Evolutionary conservation across 495 filamentous ascomycete species (phyloP), one percentile per base, ranked within the genome.

Genomic region (Xylaria flabelliformis): DNA sequence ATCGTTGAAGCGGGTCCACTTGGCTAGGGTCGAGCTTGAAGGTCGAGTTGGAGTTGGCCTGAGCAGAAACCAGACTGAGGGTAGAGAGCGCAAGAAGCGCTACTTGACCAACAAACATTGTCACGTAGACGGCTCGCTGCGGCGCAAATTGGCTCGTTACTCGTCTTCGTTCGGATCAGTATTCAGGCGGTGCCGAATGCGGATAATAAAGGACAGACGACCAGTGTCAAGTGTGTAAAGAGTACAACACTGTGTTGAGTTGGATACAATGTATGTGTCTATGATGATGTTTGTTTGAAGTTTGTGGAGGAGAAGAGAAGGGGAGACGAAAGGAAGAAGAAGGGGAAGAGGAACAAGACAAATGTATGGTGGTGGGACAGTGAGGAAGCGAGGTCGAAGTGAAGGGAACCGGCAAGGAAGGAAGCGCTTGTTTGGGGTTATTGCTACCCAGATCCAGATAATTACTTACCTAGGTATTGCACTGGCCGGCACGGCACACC

Each of bases 1-100:
- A 58, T 67, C 56, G 21, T n/a, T 50, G 64, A 24, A 75, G 73
- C 24, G 71, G 26, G 58, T 65, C 63, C 17, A 82, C 74, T 10
- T 55, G 15, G 50, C 2, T 71, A 7, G 81, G 78, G 66, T 82
- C 78, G 63, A 82, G 77, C 32, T 61, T 79, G 62, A 76, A 79
- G 36, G 75, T 77, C 34, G 77, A 78, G 73, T 81, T 82, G 56
- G 73, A 75, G 69, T 75, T 72, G 55, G 74, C 72, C 53, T 79
- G 77, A 7, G 82, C 82, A 51, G 79, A 77, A 69, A 77, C 80
- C 44, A 77, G 73, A 59, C 76, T 58, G 64, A 79, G 67, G 66
- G 78, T 74, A 26, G 79, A 77, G 48, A 82, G 73, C 71, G 80
- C 80, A 21, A 79, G 77, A 32, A 73, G 59, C 53, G 75, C 77